phyloP scores from a whole-genome alignment of 208 protist species.

The Lotmaria passim region DNA sequence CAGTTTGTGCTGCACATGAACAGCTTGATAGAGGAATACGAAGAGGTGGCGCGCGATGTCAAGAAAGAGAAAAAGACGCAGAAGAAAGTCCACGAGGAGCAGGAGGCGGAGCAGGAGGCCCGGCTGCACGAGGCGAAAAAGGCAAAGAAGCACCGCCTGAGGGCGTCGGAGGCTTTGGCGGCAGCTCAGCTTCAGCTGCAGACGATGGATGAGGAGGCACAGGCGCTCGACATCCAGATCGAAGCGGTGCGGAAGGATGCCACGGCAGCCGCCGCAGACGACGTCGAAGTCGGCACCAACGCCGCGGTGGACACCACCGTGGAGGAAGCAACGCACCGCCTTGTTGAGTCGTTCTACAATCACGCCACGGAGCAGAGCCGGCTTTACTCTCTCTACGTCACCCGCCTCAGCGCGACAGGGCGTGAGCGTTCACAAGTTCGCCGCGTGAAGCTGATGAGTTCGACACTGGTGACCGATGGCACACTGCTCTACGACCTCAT shows the following conservation, averaged over 20 bases:
- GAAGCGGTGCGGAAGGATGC: slow-evolving; percentile 13
- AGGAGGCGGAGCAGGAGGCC: slow-evolving; percentile 55
- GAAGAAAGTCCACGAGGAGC: slow-evolving; percentile 69
- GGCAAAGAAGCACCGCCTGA: slow-evolving; percentile 80
- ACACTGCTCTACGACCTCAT: slow-evolving; percentile 83
- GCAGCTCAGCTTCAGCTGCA: slow-evolving; percentile 37
- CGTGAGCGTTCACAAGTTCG: slow-evolving; percentile 70
- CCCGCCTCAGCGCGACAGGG: slow-evolving; percentile 60
- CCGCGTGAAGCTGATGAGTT: slow-evolving; percentile 77
- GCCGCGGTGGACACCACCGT: slow-evolving; percentile 30
- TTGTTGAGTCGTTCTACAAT: slow-evolving; percentile 71
- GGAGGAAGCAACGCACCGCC: slow-evolving; percentile 60
- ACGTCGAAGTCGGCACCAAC: slow-evolving; percentile 16
- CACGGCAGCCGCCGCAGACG: neutral
- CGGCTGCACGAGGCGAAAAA: slow-evolving; percentile 79
- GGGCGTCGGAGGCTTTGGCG: slow-evolving; percentile 57
- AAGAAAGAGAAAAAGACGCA: slow-evolving; percentile 82
- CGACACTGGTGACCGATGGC: slow-evolving; percentile 68
- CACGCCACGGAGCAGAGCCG: slow-evolving; percentile 58
- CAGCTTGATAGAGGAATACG: slow-evolving; percentile 84
- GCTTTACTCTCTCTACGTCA: slow-evolving; percentile 69
- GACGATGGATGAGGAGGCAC: slow-evolving; percentile 31
- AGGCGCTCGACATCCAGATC: slow-evolving; percentile 36
- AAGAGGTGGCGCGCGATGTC: slow-evolving; percentile 43
- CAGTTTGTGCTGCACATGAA: slow-evolving; percentile 83